These are phyloP conservation scores for Amanita muscaria DNA, from an alignment of 768 basidiomycete species.

Conservation along the genomic window DNA sequence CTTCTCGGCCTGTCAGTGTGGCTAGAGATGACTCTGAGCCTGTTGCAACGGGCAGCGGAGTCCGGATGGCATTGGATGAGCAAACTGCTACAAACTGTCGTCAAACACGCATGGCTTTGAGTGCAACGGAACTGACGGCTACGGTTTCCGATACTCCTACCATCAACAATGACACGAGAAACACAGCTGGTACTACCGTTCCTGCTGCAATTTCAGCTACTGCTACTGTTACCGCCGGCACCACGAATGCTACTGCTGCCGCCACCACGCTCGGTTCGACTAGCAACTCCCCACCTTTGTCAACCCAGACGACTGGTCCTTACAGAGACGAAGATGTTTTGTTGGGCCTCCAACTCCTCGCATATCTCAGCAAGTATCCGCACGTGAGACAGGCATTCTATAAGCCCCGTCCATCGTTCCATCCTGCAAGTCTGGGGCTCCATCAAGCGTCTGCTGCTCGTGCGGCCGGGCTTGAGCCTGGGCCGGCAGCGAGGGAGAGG, in stretches of 20 bases:
- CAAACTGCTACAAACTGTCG: too few relatives aligned
- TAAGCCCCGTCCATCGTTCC: conserved; percentile 74
- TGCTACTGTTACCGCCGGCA: conserved; percentile 8
- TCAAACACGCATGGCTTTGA: too few relatives aligned
- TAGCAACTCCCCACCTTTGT: conserved; percentile 4
- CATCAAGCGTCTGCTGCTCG: conserved; percentile 14
- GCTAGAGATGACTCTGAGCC: neutral
- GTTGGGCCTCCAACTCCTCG: conserved; percentile 83
- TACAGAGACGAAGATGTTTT: conserved; percentile 95
- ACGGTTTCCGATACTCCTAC: neutral
- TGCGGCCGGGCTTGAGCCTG: conserved; percentile 1
- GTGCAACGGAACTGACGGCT: conserved; percentile 1
- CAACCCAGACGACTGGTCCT: conserved; percentile 40
- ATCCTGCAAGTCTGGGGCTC: conserved; percentile 54
- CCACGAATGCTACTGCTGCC: neutral
- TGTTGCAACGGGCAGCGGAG: neutral
- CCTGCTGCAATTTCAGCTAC: conserved; percentile 4
- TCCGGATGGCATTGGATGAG: neutral
- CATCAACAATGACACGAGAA: conserved; percentile 1
- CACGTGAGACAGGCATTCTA: conserved; percentile 96
- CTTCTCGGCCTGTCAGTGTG: neutral
- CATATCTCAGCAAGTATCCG: conserved; percentile 96
- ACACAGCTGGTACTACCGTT: too few relatives aligned
- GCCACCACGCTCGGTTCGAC: neutral
- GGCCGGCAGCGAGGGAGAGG: conserved; percentile 10